These are phyloP conservation scores for Barnettozyma populi DNA, from an alignment of 805 yeast genomes.

Conservation along the genomic window DNA sequence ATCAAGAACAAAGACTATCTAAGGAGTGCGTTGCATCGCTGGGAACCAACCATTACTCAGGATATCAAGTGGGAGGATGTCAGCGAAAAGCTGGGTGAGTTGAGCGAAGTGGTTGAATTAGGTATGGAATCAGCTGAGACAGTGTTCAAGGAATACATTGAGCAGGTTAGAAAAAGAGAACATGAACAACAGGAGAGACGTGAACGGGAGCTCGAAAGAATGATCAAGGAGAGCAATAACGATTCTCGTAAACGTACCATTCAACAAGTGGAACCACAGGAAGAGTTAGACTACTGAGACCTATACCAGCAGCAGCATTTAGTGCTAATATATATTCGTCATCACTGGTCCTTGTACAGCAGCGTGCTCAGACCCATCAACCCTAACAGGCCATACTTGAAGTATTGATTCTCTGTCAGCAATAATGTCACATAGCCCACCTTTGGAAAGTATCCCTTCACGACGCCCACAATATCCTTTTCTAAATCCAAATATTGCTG, in stretches of 20 bases:
- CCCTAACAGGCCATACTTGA: conserved; percentile 74
- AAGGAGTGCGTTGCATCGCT: conserved; percentile 21
- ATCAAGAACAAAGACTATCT: conserved; percentile 18
- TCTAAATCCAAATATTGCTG: conserved; percentile 74
- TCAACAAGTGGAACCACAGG: conserved; percentile 22
- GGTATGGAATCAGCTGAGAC: conserved; percentile 27
- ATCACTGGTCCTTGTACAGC: conserved; percentile 45
- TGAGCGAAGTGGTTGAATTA: conserved; percentile 32
- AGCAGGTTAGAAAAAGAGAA: conserved; percentile 23
- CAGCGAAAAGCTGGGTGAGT: conserved; percentile 23
- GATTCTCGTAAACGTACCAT: conserved; percentile 17
- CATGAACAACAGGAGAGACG: conserved; percentile 18
- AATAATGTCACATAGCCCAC: conserved; percentile 89
- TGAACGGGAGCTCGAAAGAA: conserved; percentile 17
- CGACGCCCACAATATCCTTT: conserved; percentile 81
- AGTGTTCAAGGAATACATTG: conserved; percentile 32
- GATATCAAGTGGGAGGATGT: conserved; percentile 34
- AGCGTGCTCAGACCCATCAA: conserved; percentile 66
- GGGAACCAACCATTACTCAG: conserved; percentile 21
- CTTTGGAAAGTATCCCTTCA: conserved; percentile 85
- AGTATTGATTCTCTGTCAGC: conserved; percentile 81
- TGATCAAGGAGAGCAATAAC: conserved; percentile 17
- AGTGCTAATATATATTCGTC: not conserved
- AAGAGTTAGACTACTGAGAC: conserved; percentile 30
- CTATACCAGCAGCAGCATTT: not conserved